phyloP scores from a whole-genome alignment of 2,329 filamentous ascomycete species.

The Apiospora hydei region DNA sequence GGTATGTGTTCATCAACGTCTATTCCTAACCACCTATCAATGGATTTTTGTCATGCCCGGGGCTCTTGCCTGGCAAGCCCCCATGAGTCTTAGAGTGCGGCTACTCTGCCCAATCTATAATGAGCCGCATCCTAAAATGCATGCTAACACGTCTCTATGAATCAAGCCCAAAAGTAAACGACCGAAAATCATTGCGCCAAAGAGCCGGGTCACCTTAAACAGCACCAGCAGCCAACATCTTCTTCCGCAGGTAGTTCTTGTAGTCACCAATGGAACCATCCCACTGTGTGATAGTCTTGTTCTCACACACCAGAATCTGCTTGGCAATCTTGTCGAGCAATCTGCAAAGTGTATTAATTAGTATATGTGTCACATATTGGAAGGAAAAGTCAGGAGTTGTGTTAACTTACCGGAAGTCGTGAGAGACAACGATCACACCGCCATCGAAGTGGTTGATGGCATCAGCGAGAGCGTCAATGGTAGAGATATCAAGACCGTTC shows the following conservation, averaged over 20 bases:
- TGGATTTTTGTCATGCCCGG: constrained; percentile 22
- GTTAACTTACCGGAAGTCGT: constrained; percentile 92
- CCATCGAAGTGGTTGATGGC: constrained; percentile 96
- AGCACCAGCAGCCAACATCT: constrained; percentile 90
- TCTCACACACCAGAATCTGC: constrained; percentile 99
- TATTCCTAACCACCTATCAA: constrained; percentile 22
- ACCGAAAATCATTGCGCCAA: constrained; percentile 15
- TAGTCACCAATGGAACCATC: constrained; percentile 89
- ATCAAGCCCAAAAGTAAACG: constrained; percentile 17
- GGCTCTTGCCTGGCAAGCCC: constrained; percentile 12
- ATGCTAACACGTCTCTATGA: constrained; percentile 20
- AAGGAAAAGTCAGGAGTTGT: neutral
- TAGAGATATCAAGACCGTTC: constrained; percentile 98
- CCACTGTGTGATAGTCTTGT: constrained; percentile 92
- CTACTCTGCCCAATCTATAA: constrained; percentile 25
- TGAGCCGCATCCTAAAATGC: constrained; percentile 24
- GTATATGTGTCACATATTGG: constrained; percentile 23
- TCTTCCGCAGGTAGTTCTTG: constrained; percentile 99
- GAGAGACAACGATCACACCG: constrained; percentile 96
- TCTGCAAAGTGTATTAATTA: constrained; percentile 55
- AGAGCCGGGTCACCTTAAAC: constrained; percentile 64
- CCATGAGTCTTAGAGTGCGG: constrained; percentile 18
- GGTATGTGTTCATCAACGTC: constrained; percentile 7
- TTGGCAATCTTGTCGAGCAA: constrained; percentile 99
- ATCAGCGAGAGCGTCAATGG: constrained; percentile 95